Conservation (phyloP, 108 stramenopile species). For the Cyclostephanos invisitatus region DNA sequence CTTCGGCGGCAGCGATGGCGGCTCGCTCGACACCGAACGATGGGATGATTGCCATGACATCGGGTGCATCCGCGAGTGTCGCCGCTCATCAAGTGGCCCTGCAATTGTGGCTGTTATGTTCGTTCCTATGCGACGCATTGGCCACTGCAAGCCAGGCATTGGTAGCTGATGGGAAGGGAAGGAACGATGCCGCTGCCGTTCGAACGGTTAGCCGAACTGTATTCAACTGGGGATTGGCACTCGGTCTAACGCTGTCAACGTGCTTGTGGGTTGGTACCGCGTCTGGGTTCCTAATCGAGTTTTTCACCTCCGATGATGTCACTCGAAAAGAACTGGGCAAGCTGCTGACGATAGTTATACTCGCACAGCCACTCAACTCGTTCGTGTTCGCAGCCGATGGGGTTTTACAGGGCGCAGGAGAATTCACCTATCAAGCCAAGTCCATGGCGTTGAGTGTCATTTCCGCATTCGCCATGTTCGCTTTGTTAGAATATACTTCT, state of each 20-base stretch:
- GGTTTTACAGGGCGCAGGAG: slow-evolving; percentile 81
- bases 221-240: slow-evolving; percentile 62
- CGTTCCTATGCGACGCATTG: slow-evolving; percentile 79
- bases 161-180: slow-evolving; percentile 80
- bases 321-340: slow-evolving; percentile 62
- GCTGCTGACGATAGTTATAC: slow-evolving; percentile 66
- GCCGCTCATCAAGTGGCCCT: slow-evolving; percentile 87
- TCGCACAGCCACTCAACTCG: slow-evolving; percentile 84
- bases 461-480: slow-evolving; percentile 54
- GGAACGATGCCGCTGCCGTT: slow-evolving; percentile 49
- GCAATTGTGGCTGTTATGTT: slow-evolving; percentile 84
- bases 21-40: slow-evolving; percentile 54
- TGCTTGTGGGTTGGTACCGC: slow-evolving; percentile 58
- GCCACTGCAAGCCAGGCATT: slow-evolving; percentile 82
- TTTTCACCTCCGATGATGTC: slow-evolving; percentile 72
- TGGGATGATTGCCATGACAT: slow-evolving; percentile 8
- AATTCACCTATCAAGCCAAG: slow-evolving; percentile 83
- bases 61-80: slow-evolving; percentile 67
- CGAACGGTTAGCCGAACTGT: slow-evolving; percentile 64
- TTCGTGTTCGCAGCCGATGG: slow-evolving; percentile 89
- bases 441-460: slow-evolving; percentile 76
- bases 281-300: slow-evolving; percentile 57
- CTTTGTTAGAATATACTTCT: slow-evolving; percentile 44
- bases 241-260: slow-evolving; percentile 59
- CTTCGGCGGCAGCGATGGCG: slow-evolving; percentile 78